phyloP scores from a whole-genome alignment of 2,329 filamentous ascomycete genomes.

The Colletotrichum sp. region DNA sequence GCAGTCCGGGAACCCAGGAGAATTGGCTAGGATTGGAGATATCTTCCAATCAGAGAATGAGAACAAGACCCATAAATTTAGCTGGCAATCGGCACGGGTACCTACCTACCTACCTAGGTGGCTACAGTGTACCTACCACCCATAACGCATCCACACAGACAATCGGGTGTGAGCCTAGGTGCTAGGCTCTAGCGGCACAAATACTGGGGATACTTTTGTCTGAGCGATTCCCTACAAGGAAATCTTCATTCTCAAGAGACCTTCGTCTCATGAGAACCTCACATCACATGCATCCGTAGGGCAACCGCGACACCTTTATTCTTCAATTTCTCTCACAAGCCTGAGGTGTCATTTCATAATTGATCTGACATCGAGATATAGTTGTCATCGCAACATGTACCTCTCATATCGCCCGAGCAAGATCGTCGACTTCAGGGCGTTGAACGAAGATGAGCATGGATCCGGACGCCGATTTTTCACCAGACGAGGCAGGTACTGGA shows the following conservation, averaged over 20 bases:
- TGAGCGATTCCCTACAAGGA: not conserved
- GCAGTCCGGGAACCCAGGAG: not conserved
- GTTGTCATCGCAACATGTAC: constrained; percentile 7
- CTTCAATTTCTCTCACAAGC: not conserved
- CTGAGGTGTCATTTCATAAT: not conserved
- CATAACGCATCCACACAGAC: not conserved
- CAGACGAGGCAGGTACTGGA: not conserved
- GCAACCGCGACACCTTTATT: not conserved
- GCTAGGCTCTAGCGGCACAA: not conserved
- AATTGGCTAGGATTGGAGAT: not conserved
- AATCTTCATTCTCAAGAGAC: not conserved
- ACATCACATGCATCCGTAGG: not conserved
- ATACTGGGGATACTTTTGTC: not conserved
- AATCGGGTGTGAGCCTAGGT: not conserved
- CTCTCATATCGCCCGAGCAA: not conserved
- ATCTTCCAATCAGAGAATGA: not conserved
- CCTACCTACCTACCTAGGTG: not conserved
- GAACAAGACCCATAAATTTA: not conserved
- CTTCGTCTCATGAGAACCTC: not conserved
- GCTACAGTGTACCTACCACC: not conserved
- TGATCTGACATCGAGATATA: not conserved
- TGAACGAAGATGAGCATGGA: constrained; percentile 30
- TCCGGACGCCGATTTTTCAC: constrained; percentile 25
- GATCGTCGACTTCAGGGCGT: constrained; percentile 1
- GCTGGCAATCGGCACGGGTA: not conserved